phyloP scores from a whole-genome alignment of 2,329 filamentous ascomycete species.

The Aspergillus persii region DNA sequence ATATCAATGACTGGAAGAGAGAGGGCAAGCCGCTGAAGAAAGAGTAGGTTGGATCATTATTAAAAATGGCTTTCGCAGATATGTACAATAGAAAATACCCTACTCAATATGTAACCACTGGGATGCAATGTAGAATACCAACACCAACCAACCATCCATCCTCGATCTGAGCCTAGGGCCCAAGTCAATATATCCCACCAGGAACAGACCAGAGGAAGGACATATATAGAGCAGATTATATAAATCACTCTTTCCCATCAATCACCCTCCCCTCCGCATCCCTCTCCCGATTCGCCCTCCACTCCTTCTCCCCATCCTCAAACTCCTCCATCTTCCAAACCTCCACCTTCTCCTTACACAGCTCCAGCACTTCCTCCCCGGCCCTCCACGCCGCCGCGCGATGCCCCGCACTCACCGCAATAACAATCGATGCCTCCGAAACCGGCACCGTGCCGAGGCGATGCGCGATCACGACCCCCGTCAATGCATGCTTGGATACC shows the following conservation, averaged over 20 bases:
- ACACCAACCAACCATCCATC: neutral
- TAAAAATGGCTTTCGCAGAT: conserved; percentile 10
- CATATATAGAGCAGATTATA: too few relatives aligned
- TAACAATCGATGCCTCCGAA: conserved; percentile 88
- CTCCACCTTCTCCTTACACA: conserved; percentile 83
- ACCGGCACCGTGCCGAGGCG: conserved; percentile 82
- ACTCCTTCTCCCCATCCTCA: conserved; percentile 67
- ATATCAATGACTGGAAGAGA: conserved; percentile 75
- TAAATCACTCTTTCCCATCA: neutral
- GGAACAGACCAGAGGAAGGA: too few relatives aligned
- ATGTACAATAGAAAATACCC: conserved; percentile 29
- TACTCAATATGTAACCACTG: conserved; percentile 15
- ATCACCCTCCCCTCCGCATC: conserved; percentile 45
- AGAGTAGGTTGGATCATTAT: conserved; percentile 18
- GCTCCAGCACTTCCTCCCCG: conserved; percentile 84
- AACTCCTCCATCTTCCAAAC: conserved; percentile 96
- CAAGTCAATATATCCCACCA: conserved; percentile 1
- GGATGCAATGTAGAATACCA: neutral
- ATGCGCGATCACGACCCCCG: conserved; percentile 77
- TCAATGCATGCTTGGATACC: conserved; percentile 61
- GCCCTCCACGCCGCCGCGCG: conserved; percentile 81
- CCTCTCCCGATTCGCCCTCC: conserved; percentile 84
- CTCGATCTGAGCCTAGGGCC: neutral
- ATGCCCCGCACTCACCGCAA: conserved; percentile 81
- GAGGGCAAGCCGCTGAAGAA: conserved; percentile 52